Base-by-base conservation (phyloP, 2,329 filamentous ascomycete species). In the Plectosphaerella cucumerina region DNA sequence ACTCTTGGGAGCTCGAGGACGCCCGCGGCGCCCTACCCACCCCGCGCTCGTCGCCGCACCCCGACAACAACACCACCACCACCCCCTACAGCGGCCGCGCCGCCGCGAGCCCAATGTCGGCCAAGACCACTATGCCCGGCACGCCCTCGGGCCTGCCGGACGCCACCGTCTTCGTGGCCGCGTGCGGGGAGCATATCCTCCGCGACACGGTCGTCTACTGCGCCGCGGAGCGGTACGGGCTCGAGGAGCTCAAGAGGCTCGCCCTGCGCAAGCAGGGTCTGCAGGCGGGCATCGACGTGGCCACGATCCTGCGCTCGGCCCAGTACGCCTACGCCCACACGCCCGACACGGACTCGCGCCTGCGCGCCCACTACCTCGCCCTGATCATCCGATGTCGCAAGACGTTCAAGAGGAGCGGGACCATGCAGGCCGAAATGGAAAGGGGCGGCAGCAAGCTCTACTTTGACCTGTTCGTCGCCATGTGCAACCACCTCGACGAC, bases 361-460 rank as follows among this genome's bases (percentile, higher is more conserved):
- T 97, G 71, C 91, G 92, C 76, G 92, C 92, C 78, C 91, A 96
- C 78, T 97, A 96, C 80, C 86, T 97, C 70, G 90, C 92, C 69
- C 84, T 97, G 73, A 96, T 97, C 73, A 96, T 97, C 78, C 87
- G 92, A 77, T 93, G 89, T 81, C 90, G 93, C 72, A 91, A 91
- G 79, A 96, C 90, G 65, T 97, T 97, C 74, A 97, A 96, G 86
- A 86, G 89, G 74, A 96, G 91, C 77, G 92, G 92, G 74, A 97
- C 92, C 72, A 96, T 97, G 91, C 92, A 97, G 82, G 87, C 89
- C 77, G 92, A 97, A 78, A 97, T 97, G 92, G 90, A 96, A 78
- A 85, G 85, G 72, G 91, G 92, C 70, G 91, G 76, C 65, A 81
- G 84, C 74, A 92, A 92, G 80, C 81, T 97, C 75, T 97, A 94